A percentile compares a stretch with the other conserved stretches of the same genome.
Conservation (phyloP, 1,139 yeast genomes). For the Magnusiomyces paraingens region DNA sequence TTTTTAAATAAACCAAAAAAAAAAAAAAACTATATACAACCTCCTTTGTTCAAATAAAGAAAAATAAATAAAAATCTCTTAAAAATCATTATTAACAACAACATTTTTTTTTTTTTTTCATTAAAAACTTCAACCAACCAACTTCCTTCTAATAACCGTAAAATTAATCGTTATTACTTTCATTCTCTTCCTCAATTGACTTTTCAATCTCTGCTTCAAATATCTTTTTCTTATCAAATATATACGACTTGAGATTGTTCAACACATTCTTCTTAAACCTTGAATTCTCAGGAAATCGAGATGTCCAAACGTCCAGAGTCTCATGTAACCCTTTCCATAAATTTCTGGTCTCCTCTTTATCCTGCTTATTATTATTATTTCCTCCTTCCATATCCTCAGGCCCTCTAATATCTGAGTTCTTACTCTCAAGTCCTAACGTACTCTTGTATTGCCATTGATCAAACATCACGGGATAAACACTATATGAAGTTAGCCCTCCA, state of each 20-base stretch:
- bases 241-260: background rate
- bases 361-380: too few relatives aligned
- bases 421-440: constrained; percentile 17
- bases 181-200: background rate
- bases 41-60: too few relatives aligned
- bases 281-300: background rate
- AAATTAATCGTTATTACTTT: too few relatives aligned
- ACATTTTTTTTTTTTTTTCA: too few relatives aligned
- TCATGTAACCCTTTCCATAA: background rate
- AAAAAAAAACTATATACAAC: background rate
- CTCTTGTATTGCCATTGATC: constrained; percentile 18
- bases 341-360: background rate
- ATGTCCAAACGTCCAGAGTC: background rate
- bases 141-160: background rate
- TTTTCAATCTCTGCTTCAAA: background rate
- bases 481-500: constrained; percentile 14
- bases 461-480: constrained; percentile 18
- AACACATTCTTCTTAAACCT: background rate
- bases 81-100: too few relatives aligned
- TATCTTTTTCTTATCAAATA: background rate
- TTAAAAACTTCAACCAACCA: too few relatives aligned
- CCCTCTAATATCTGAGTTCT: constrained; percentile 11
- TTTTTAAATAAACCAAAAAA: background rate
- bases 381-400: too few relatives aligned
- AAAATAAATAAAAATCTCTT: too few relatives aligned